These are phyloP conservation scores for Friedmanniomyces simplex DNA, from an alignment of 495 filamentous ascomycete species.

Conservation along the genomic window DNA sequence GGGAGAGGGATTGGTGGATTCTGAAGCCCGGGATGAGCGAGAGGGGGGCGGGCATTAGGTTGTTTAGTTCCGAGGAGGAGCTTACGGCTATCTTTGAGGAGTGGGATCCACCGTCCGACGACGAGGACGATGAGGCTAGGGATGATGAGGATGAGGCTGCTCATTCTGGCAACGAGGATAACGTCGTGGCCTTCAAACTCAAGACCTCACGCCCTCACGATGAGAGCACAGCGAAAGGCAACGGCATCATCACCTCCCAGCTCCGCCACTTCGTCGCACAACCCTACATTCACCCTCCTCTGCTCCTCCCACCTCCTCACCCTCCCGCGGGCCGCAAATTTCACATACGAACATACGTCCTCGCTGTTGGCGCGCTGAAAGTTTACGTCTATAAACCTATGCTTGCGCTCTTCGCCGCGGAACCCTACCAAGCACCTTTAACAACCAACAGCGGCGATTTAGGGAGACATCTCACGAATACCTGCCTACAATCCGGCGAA, in stretches of 20 bases:
- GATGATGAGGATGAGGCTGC: constrained; percentile 30
- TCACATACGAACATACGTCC: constrained; percentile 85
- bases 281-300: constrained; percentile 85
- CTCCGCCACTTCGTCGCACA: constrained; percentile 93
- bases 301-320: constrained; percentile 51
- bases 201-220: constrained; percentile 4
- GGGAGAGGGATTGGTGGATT: constrained; percentile 86
- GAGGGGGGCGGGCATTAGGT: constrained; percentile 78
- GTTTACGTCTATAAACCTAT: constrained; percentile 84
- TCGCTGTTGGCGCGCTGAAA: constrained; percentile 62
- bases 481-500: constrained; percentile 65
- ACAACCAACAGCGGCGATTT: constrained; percentile 42
- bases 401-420: constrained; percentile 81
- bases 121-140: constrained; percentile 53
- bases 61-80: constrained; percentile 76
- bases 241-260: constrained; percentile 70
- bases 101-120: constrained; percentile 53
- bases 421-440: constrained; percentile 43
- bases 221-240: constrained; percentile 25
- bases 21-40: constrained; percentile 97
- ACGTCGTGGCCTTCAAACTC: neutral
- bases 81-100: constrained; percentile 75
- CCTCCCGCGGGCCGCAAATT: constrained; percentile 63
- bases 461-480: constrained; percentile 78
- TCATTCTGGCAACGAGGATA: constrained; percentile 27